Percentiles rank a stretch among this genome's conserved stretches.
Evolutionary conservation across 179 eudicot species (phyloP).

Genomic region (Beta lomatogona): DNA sequence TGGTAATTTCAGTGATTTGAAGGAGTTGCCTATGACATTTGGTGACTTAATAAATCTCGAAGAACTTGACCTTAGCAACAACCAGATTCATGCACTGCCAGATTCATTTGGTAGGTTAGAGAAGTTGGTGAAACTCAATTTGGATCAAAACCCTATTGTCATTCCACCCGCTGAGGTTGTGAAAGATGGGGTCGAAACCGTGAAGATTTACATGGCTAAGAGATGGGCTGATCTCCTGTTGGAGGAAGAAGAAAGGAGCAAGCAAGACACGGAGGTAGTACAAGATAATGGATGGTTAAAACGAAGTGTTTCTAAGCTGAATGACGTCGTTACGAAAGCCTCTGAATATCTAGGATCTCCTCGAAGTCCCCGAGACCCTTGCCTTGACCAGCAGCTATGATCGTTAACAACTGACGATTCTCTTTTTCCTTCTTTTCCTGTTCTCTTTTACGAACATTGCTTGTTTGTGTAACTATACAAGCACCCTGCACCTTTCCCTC

Average conservation of each 20-base stretch:
- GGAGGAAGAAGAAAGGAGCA: constrained; percentile 69
- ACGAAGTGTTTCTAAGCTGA: constrained; percentile 85
- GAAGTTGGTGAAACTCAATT: constrained; percentile 66
- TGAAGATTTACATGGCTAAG: constrained; percentile 70
- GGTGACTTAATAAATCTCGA: constrained; percentile 66
- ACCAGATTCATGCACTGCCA: constrained; percentile 86
- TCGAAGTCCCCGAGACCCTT: constrained; percentile 49
- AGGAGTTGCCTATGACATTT: constrained; percentile 71
- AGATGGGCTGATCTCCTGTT: constrained; percentile 61
- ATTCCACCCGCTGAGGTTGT: constrained; percentile 76
- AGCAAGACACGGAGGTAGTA: constrained; percentile 41
- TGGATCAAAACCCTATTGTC: constrained; percentile 80
- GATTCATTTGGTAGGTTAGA: constrained; percentile 69
- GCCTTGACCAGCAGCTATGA: constrained; percentile 70
- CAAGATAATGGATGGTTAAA: constrained; percentile 57
- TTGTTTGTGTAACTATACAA: background rate
- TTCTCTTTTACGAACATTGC: background rate
- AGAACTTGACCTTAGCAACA: constrained; percentile 88
- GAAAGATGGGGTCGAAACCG: constrained; percentile 60
- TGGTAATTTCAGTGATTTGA: constrained; percentile 84
- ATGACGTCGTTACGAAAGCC: constrained; percentile 47
- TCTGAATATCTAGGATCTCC: constrained; percentile 60
- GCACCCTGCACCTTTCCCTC: background rate
- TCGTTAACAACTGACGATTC: constrained; percentile 3
- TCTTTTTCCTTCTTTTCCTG: background rate